Evolutionary conservation across 805 yeast genomes (phyloP), one percentile per base, ranked within the genome.

Genomic region (Tanozyma kutaoensis): DNA sequence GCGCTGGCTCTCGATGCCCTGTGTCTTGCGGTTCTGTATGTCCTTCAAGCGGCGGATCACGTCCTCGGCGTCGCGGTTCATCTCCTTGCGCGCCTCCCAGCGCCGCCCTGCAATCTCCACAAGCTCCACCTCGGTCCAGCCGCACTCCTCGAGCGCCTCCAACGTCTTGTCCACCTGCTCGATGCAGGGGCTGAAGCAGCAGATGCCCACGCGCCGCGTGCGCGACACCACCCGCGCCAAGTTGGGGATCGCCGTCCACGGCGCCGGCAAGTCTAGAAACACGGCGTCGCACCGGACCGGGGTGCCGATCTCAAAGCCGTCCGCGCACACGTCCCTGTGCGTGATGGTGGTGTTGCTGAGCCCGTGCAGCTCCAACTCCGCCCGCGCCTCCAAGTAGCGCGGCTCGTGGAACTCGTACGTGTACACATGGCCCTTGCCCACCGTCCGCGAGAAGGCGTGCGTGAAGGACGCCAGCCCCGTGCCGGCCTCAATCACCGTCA

Each of bases 161-260:
- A 88, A 72, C 0, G 97, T 81, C 46, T 80, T 76, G 31, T 77
- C 77, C 3, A 91, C 98, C 55, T 91, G 99, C 53, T 91, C 99
- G 25, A 91, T 80, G 52, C 99, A 91, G 8, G 99, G 99, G 22
- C 94, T 81, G 46, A 91, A 91, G 52, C 98, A 91, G 53, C 99
- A 91, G 28, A 91, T 66, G 3, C 79, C 73, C 14, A 73, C 80
- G 15, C 62, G 59, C 29, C 62, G 58, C 12, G 54, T 54, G 7
- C 55, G 48, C 7, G 78, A 55, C 11, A 80, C 63, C 1, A 79
- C 93, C 18, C 44, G 39, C 9, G 61, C 54, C 24, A 88, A 53
- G 50, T 78, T 76, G 5, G 84, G 82, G 28, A 91, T 78, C 5
- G 98, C 98, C 20, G 72, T 73, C 96, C 97, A 88, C 7, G 99